Base-by-base conservation (phyloP, 1,284 basidiomycete genomes). In the Sporisorium exsertum region DNA sequence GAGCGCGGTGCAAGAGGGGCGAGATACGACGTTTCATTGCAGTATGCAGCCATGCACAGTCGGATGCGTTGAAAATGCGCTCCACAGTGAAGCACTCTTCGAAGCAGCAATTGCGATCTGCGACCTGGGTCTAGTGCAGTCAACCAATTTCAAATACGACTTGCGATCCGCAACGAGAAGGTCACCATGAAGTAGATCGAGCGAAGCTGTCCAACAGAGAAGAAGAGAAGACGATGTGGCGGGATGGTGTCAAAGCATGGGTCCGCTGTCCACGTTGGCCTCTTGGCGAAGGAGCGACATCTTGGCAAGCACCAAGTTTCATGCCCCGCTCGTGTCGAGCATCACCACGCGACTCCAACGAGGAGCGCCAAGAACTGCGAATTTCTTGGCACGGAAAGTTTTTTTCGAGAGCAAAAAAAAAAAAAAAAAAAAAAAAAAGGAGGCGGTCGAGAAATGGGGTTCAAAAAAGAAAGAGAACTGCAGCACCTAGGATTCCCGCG, bases 401-500 rank as follows among this genome's bases (percentile, higher is more conserved):
- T 9, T 7, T 18, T n/a, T 12, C 22, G 45, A 46, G 13, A n/a
- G 12, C 10, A 13, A 12, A n/a, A n/a, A n/a, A n/a, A n/a, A n/a
- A n/a, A n/a, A n/a, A n/a, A n/a, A n/a, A n/a, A 24, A 12, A n/a
- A 13, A 46, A 46, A 46, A 1, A 26, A 46, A 24, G 45, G 20
- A 8, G 43, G 20, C 43, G 22, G 29, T 32, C 35, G 35, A 37
- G 15, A 37, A 37, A 37, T 5, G 8, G 13, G 35, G 35, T 15
- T 15, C 10, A 37, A 12, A 37, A 15, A 37, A 49, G 58, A 56
- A 58, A 53, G 78, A 88, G 88, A 90, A 90, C 90, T 90, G 90
- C 90, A 89, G 89, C 90, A 91, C 90, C 90, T 88, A 91, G 90
- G 90, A 91, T 91, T 91, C 90, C 90, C 90, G 88, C 88, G 90